Evolutionary conservation across 176 grass and related monocot genomes (phyloP).

Genomic region (Thalia dealbata): DNA sequence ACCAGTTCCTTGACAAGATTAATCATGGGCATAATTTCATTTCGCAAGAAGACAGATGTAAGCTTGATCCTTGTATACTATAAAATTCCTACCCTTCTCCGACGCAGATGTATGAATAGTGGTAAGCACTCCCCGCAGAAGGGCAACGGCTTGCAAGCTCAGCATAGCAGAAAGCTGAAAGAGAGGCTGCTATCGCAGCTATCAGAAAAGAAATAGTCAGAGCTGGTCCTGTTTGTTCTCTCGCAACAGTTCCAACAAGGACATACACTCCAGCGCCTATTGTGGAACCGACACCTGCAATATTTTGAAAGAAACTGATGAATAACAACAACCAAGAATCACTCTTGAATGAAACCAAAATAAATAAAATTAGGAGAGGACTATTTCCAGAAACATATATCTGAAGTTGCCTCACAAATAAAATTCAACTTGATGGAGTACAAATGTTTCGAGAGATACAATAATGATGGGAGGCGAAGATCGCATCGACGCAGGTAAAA

Average conservation of each 20-base stretch:
- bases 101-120: slow-evolving; percentile 91
- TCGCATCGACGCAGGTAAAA: not conserved
- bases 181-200: slow-evolving; percentile 62
- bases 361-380: not conserved
- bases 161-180: slow-evolving; percentile 77
- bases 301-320: slow-evolving; percentile 15
- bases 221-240: slow-evolving; percentile 68
- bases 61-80: not conserved
- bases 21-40: slow-evolving; percentile 1
- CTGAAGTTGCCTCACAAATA: too few species aligned
- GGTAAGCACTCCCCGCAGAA: slow-evolving; percentile 79
- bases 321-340: slow-evolving; percentile 3
- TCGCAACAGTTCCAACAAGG: slow-evolving; percentile 78
- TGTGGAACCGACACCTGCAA: slow-evolving; percentile 62
- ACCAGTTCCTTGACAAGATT: not conserved
- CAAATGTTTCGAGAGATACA: too few species aligned
- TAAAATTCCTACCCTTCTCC: slow-evolving; percentile 53
- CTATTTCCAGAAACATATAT: not conserved
- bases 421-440: not conserved
- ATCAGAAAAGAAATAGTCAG: slow-evolving; percentile 76
- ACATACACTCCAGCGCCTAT: slow-evolving; percentile 88
- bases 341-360: not conserved
- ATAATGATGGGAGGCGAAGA: not conserved
- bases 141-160: slow-evolving; percentile 88
- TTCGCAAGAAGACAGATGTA: not conserved